Conservation (phyloP, 768 basidiomycete species). For the Glaciozyma antarctica region DNA sequence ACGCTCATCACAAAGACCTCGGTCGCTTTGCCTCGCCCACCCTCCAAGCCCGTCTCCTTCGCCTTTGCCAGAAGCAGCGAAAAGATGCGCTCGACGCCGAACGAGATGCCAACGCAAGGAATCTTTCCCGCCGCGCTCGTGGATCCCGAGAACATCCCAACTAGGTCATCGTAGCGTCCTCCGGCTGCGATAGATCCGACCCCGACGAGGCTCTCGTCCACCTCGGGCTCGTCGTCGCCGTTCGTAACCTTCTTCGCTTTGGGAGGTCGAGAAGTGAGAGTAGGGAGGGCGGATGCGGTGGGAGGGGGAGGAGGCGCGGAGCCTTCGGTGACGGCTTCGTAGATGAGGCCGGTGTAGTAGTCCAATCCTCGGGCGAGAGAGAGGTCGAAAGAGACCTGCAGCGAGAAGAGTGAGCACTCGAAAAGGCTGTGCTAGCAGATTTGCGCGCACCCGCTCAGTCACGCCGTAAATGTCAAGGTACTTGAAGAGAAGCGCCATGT, state of each 20-base stretch:
- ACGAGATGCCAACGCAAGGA: conserved; percentile 85
- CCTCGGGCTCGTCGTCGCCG: conserved; percentile 59
- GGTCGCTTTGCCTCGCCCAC: conserved; percentile 57
- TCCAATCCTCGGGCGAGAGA: conserved; percentile 95
- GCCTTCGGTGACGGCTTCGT: conserved; percentile 86
- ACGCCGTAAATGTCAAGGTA: conserved; percentile 73
- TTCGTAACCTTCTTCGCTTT: conserved; percentile 40
- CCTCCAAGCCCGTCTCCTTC: conserved; percentile 45
- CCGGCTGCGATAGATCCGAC: conserved; percentile 99
- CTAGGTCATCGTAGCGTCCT: conserved; percentile 90
- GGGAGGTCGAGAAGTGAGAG: conserved; percentile 25
- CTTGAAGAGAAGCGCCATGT: conserved; percentile 76
- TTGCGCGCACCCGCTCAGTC: conserved; percentile 54
- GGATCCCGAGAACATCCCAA: conserved; percentile 61
- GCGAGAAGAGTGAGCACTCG: neutral
- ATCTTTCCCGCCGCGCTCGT: conserved; percentile 40
- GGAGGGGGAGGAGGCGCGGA: conserved; percentile 82
- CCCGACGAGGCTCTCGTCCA: conserved; percentile 86
- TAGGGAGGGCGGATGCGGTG: conserved; percentile 39
- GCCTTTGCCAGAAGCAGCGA: conserved; percentile 81
- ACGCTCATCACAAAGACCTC: conserved; percentile 89
- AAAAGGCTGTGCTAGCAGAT: no score
- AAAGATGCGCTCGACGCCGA: conserved; percentile 89
- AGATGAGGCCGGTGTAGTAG: conserved; percentile 98
- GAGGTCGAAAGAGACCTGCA: conserved; percentile 85